Conservation (phyloP, 1,284 basidiomycete genomes). For the Moniliophthora roreri region DNA sequence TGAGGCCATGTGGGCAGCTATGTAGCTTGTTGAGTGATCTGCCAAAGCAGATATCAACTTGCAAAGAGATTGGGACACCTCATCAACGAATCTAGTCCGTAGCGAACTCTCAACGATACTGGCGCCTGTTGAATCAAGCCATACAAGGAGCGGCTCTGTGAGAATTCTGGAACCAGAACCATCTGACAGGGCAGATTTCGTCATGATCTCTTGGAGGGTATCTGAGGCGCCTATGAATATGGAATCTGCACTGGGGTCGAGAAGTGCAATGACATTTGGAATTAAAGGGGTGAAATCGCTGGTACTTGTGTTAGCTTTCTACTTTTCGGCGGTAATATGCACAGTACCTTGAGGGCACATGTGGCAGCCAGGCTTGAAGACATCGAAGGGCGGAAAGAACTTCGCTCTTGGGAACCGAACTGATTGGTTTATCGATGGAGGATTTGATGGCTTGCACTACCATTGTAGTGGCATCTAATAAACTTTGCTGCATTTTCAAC, state of each 20-base stretch:
- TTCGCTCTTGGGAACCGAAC: slow-evolving; percentile 37
- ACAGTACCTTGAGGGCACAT: slow-evolving; percentile 64
- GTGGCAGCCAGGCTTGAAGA: slow-evolving; percentile 78
- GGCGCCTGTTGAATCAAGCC: slow-evolving; percentile 61
- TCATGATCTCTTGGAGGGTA: slow-evolving; percentile 75
- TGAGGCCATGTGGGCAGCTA: slow-evolving; percentile 67
- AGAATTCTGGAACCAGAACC: slow-evolving; percentile 72
- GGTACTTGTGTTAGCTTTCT: neutral
- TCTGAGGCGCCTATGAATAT: slow-evolving; percentile 67
- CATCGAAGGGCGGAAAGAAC: slow-evolving; percentile 74
- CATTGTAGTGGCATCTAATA: slow-evolving; percentile 64
- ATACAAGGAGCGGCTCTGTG: slow-evolving; percentile 80
- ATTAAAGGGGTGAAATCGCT: slow-evolving; percentile 67
- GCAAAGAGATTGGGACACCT: slow-evolving; percentile 66
- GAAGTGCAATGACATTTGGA: slow-evolving; percentile 58
- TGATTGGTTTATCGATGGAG: slow-evolving; percentile 41
- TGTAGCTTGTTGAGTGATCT: slow-evolving; percentile 82
- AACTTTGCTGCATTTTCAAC: slow-evolving; percentile 65
- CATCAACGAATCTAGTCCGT: slow-evolving; percentile 46
- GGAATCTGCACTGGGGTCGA: slow-evolving; percentile 54
- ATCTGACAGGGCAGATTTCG: slow-evolving; percentile 68
- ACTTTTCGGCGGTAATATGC: slow-evolving; percentile 7
- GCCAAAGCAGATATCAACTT: slow-evolving; percentile 80
- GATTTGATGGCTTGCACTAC: slow-evolving; percentile 67
- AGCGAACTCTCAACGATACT: slow-evolving; percentile 51